Percentiles rank a stretch among this genome's conserved stretches.
phyloP scores from a whole-genome alignment of 1,284 basidiomycete genomes.

The Microbotryum lychnidis-dioicae region DNA sequence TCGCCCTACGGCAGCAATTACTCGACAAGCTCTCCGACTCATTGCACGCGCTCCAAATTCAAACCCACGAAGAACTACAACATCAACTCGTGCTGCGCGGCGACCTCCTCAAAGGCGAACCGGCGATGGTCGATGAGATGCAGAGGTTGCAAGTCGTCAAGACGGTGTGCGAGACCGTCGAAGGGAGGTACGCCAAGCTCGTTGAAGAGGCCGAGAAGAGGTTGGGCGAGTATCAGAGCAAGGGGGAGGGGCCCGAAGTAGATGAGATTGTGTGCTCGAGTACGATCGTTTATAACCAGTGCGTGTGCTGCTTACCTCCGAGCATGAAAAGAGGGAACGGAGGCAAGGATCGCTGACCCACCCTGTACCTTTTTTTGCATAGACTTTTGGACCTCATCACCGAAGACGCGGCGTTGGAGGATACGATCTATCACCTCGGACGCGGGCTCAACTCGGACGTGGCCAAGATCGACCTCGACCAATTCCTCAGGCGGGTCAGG shows the following conservation, averaged over 20 bases:
- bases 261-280: constrained; percentile 91
- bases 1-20: constrained; percentile 72
- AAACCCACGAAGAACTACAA: constrained; percentile 60
- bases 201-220: constrained; percentile 60
- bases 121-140: constrained; percentile 92
- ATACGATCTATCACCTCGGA: constrained; percentile 94
- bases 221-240: constrained; percentile 58
- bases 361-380: constrained; percentile 1
- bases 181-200: constrained; percentile 55
- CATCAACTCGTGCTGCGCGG: constrained; percentile 68
- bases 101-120: constrained; percentile 79
- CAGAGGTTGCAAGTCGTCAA: constrained; percentile 88
- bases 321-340: too few species aligned
- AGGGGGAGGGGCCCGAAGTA: constrained; percentile 65
- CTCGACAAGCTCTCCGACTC: constrained; percentile 65
- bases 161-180: constrained; percentile 76
- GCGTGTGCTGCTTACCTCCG: constrained; percentile 39
- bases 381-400: constrained; percentile 90
- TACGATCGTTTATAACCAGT: constrained; percentile 95
- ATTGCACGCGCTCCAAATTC: constrained; percentile 51
- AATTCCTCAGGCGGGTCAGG: constrained; percentile 81
- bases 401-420: constrained; percentile 97
- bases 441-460: constrained; percentile 78
- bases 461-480: constrained; percentile 73
- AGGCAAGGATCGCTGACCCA: not conserved